phyloP scores from a whole-genome alignment of 1,139 yeast species.

The Magnusiomyces fungicola region DNA sequence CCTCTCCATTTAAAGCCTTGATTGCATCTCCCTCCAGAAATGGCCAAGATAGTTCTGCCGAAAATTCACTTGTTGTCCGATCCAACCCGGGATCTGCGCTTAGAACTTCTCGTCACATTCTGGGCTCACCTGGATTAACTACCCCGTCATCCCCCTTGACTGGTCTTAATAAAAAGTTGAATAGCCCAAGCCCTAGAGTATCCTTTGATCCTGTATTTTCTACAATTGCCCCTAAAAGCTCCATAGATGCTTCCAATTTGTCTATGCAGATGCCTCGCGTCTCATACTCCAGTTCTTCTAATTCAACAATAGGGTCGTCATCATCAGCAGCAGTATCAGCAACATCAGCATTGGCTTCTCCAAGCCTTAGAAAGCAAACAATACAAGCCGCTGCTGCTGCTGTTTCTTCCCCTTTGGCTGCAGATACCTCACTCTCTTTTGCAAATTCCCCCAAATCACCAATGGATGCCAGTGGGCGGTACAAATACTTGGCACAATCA shows the following conservation, averaged over 20 bases:
- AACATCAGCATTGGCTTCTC: background rate
- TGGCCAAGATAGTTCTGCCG: too few species aligned
- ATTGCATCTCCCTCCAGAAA: too few species aligned
- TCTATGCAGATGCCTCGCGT: too few species aligned
- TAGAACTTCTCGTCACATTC: too few species aligned
- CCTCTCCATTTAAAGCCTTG: background rate
- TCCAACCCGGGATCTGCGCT: too few species aligned
- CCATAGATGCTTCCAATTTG: too few species aligned
- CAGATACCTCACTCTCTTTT: background rate
- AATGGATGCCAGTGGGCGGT: conserved; percentile 18
- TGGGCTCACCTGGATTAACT: background rate
- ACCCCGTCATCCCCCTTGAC: conserved; percentile 10
- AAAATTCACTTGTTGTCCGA: too few species aligned
- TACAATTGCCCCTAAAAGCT: too few species aligned
- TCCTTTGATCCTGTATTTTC: too few species aligned
- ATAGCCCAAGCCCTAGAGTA: too few species aligned
- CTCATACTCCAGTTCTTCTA: too few species aligned
- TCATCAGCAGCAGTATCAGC: background rate
- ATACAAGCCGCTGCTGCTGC: conserved; percentile 2
- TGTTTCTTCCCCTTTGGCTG: background rate
- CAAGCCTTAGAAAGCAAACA: background rate
- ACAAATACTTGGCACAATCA: conserved; percentile 19
- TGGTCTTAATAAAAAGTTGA: conserved; percentile 10
- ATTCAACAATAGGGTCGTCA: background rate
- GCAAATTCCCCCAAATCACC: too few species aligned